A percentile compares a stretch with the other conserved stretches of the same genome.
These are phyloP conservation scores for Bullera alba DNA, from an alignment of 768 basidiomycete species.

Conservation along the genomic window DNA sequence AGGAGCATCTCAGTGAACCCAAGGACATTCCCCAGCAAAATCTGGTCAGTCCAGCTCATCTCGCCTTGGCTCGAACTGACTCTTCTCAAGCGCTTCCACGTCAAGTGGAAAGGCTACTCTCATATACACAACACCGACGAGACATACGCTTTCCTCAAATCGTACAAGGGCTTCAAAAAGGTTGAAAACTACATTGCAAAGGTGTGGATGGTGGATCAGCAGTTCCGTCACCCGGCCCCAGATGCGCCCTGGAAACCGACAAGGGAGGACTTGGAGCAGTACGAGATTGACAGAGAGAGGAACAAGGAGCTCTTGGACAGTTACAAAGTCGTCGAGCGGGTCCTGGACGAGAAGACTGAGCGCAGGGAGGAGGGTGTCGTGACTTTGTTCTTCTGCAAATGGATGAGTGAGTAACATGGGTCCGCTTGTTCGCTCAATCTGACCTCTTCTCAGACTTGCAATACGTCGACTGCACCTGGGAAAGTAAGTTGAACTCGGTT, in stretches of 20 bases:
- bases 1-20: constrained; percentile 58
- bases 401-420: constrained; percentile 56
- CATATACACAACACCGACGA: constrained; percentile 99
- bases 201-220: constrained; percentile 54
- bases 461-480: constrained; percentile 96
- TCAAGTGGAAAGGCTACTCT: constrained; percentile 99
- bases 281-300: constrained; percentile 83
- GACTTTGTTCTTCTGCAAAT: constrained; percentile 88
- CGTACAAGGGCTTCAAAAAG: constrained; percentile 89
- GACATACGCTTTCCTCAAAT: constrained; percentile 88
- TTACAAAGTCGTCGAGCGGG: constrained; percentile 83
- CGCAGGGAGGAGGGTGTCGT: constrained; percentile 48
- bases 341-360: constrained; percentile 53
- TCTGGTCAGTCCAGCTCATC: constrained; percentile 58
- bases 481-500: constrained; percentile 50
- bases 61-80: neutral
- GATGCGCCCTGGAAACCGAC: constrained; percentile 57
- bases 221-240: constrained; percentile 59
- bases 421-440: neutral
- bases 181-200: constrained; percentile 98
- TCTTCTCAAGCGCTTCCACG: constrained; percentile 79
- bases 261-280: constrained; percentile 80
- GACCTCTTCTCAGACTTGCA: constrained; percentile 52
- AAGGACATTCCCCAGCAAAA: constrained; percentile 83
- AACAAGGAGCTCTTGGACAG: constrained; percentile 84